Evolutionary conservation across 108 stramenopile species (phyloP).

Genomic region (Pseudonitzschia delicatissima): DNA sequence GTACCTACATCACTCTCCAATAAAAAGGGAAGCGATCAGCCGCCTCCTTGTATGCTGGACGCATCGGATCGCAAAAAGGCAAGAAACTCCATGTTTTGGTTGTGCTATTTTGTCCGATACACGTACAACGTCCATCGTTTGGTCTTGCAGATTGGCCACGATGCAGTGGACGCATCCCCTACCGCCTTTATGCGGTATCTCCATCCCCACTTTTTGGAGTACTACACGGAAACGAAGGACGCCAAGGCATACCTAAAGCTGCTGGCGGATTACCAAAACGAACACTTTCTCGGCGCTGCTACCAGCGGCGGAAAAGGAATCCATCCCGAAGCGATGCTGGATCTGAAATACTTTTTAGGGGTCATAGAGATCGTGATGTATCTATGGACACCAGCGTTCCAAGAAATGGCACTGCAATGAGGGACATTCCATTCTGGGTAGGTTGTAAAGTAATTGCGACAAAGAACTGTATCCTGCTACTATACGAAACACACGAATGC

Average conservation of each 20-base stretch:
- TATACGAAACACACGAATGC: no score
- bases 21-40: neutral
- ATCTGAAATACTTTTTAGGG: neutral
- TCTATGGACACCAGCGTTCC: slow-evolving; percentile 5
- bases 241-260: neutral
- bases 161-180: slow-evolving; percentile 7
- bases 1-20: no score
- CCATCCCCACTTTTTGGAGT: neutral
- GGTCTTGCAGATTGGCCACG: neutral
- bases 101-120: slow-evolving; percentile 3
- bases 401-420: slow-evolving; percentile 1
- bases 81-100: slow-evolving; percentile 12
- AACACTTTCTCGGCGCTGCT: neutral
- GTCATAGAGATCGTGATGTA: neutral
- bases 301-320: neutral
- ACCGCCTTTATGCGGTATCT: slow-evolving; percentile 4
- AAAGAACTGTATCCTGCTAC: no score
- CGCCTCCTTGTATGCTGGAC: no score
- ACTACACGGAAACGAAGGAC: neutral
- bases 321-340: neutral
- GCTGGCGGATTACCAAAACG: neutral
- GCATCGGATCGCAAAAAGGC: neutral
- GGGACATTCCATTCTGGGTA: no score
- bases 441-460: no score
- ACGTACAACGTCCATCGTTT: slow-evolving; percentile 1